Base-by-base conservation (phyloP, 495 filamentous ascomycete genomes). In the Penicillium samsonianum region DNA sequence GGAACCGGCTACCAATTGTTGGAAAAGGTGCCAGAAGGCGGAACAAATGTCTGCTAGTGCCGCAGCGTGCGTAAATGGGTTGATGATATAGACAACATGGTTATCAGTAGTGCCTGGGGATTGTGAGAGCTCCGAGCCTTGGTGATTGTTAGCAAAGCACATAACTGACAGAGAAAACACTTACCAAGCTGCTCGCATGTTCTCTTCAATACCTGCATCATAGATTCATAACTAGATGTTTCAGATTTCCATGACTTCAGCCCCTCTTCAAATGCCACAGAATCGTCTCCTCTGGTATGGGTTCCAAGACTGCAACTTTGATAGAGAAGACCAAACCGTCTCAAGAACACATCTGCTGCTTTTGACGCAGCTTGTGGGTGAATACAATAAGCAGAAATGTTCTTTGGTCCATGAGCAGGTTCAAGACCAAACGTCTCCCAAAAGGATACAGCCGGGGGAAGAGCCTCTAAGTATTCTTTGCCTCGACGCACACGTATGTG, bases 371-470 rank as follows among this genome's bases (percentile, higher is more conserved):
- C 71, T 35, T 77, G 69, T 8, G 92, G 91, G 65, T 88, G 88
- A n/a, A 97, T 79, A 62, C 90, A 95, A 62, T 91, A 84, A 12
- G 86, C 84, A 10, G 83, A 82, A 28, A 97, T 78, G 64, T 96
- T 84, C 71, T 97, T 99, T 2, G 77, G 59, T 1, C 90, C 91
- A 67, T 85, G 83, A 31, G 84, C 82, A 19, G 95, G 94, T 19
- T 84, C 86, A 23, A 99, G 80, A 5, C 90, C 88, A 57, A 98
- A 80, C 22, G 87, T 88, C 61, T 98, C 92, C 95, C 95, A 98
- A 64, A 98, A 99, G 0, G 81, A 67, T 9, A 96, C 67, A 2
- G 90, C 88, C 6, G 92, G 79, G 9, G 93, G 90, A 38, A 96
- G 76, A 31, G 96, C 77, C 35, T 95, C 89, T 35, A 94, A 78